These are phyloP conservation scores for Verticillium nubilum DNA, from an alignment of 2,329 filamentous ascomycete species.

Conservation along the genomic window DNA sequence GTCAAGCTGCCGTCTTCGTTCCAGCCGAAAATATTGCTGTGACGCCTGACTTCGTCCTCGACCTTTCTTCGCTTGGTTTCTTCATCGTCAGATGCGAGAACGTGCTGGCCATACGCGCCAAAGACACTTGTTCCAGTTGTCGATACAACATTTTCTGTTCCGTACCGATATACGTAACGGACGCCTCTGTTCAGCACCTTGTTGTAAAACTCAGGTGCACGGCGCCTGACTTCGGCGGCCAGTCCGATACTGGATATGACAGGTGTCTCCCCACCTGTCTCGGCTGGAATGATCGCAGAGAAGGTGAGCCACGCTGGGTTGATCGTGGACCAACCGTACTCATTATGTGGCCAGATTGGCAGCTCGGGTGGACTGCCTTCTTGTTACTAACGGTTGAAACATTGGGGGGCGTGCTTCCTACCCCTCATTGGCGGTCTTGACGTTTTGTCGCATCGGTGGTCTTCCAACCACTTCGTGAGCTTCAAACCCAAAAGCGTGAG, in stretches of 20 bases:
- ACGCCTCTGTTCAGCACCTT: conserved; percentile 21
- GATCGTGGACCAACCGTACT: conserved; percentile 31
- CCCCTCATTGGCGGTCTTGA: conserved; percentile 31
- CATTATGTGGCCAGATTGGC: conserved; percentile 32
- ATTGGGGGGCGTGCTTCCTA: background rate
- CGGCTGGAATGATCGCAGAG: conserved; percentile 15
- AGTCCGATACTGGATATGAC: conserved; percentile 24
- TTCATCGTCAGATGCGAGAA: conserved; percentile 17
- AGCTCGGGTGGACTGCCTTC: conserved; percentile 21
- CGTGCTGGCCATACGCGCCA: conserved; percentile 24
- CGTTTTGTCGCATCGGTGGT: conserved; percentile 26
- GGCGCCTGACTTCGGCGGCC: conserved; percentile 17
- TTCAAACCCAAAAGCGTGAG: conserved; percentile 27
- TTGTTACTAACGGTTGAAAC: background rate
- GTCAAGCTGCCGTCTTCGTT: conserved; percentile 27
- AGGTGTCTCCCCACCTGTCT: conserved; percentile 27
- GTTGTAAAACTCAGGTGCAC: conserved; percentile 14
- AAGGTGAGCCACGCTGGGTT: conserved; percentile 30
- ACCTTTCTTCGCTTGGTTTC: conserved; percentile 18
- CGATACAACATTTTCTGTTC: conserved; percentile 17
- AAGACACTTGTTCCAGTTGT: conserved; percentile 25
- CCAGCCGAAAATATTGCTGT: conserved; percentile 25
- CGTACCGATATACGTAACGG: conserved; percentile 24
- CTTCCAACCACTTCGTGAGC: conserved; percentile 18
- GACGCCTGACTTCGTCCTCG: conserved; percentile 24